These are phyloP conservation scores for Apiospora koreana DNA, from an alignment of 2,329 filamentous ascomycete species.

Conservation along the genomic window DNA sequence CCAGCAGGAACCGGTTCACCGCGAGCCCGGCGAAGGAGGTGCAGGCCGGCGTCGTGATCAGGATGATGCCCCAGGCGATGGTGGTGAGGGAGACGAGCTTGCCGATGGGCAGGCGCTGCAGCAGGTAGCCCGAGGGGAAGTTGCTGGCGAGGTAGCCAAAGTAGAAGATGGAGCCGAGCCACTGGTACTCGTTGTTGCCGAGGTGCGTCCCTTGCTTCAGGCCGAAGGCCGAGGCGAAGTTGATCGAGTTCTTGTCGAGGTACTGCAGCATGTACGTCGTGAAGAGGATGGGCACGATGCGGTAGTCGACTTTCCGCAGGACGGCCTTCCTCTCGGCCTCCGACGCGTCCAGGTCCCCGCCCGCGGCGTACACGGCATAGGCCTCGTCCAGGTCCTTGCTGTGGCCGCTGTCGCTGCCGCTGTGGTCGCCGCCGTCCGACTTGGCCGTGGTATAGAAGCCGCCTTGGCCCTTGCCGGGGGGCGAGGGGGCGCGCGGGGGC, in stretches of 20 bases:
- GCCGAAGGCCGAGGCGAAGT: slow-evolving; percentile 52
- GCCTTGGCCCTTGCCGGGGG: background rate
- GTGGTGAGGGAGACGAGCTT: slow-evolving; percentile 46
- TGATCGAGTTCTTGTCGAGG: slow-evolving; percentile 45
- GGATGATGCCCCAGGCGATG: slow-evolving; percentile 49
- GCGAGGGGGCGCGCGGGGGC: background rate
- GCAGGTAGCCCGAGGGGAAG: slow-evolving; percentile 44
- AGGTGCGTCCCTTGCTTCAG: slow-evolving; percentile 48
- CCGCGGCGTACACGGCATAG: slow-evolving; percentile 31
- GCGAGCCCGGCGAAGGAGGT: slow-evolving; percentile 56
- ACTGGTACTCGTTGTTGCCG: slow-evolving; percentile 50
- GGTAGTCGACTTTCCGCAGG: slow-evolving; percentile 34
- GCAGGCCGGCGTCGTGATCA: slow-evolving; percentile 50
- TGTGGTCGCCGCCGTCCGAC: slow-evolving; percentile 8
- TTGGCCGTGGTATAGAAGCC: background rate
- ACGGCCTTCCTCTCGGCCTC: slow-evolving; percentile 29
- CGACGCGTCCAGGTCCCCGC: slow-evolving; percentile 25
- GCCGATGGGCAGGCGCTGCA: slow-evolving; percentile 50
- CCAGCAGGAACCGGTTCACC: slow-evolving; percentile 57
- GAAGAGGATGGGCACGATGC: slow-evolving; percentile 32
- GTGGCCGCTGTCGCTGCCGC: slow-evolving; percentile 16
- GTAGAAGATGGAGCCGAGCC: slow-evolving; percentile 54
- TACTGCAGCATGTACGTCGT: slow-evolving; percentile 35
- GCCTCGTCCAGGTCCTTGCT: slow-evolving; percentile 32
- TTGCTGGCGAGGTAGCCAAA: slow-evolving; percentile 50